A percentile compares a stretch with the other conserved stretches of the same genome.
Conservation (phyloP, 208 protist species). For the Blastocrithidia nonstop region DNA sequence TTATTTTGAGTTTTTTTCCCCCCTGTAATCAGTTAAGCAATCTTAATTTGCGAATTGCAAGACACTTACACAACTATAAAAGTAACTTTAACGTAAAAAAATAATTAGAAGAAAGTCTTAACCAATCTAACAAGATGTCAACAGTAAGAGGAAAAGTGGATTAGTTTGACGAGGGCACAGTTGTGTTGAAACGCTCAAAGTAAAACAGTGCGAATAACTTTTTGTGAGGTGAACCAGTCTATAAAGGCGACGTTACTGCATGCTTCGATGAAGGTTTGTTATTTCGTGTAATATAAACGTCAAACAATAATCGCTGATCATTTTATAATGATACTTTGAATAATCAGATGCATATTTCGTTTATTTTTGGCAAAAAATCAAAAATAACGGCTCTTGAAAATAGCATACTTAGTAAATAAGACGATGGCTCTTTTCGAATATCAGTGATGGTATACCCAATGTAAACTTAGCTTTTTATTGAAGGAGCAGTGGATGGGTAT, state of each 20-base stretch:
- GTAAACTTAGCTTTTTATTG: conserved; percentile 63
- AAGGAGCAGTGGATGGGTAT: conserved; percentile 33
- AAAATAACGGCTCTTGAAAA: conserved; percentile 44
- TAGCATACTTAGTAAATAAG: conserved; percentile 21
- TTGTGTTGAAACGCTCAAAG: conserved; percentile 10
- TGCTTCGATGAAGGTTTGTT: conserved; percentile 61
- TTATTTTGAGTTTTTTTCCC: no score
- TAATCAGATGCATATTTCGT: conserved; percentile 60
- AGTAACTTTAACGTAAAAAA: no score
- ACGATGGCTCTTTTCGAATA: conserved; percentile 25
- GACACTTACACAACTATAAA: no score
- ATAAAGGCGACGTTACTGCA: conserved; percentile 26
- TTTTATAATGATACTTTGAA: conserved; percentile 76
- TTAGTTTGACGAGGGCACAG: conserved; percentile 64
- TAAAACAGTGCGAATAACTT: conserved; percentile 13
- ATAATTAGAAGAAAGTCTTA: no score
- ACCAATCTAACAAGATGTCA: no score
- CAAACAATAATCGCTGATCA: conserved; percentile 45
- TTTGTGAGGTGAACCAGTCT: conserved; percentile 15
- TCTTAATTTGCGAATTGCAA: no score
- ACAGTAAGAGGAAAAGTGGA: conserved; percentile 45
- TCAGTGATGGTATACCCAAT: conserved; percentile 52
- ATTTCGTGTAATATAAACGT: conserved; percentile 48
- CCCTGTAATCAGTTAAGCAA: no score
- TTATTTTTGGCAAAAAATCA: conserved; percentile 48